Conservation (phyloP, 768 basidiomycete genomes). For the Termitomyces sp. region DNA sequence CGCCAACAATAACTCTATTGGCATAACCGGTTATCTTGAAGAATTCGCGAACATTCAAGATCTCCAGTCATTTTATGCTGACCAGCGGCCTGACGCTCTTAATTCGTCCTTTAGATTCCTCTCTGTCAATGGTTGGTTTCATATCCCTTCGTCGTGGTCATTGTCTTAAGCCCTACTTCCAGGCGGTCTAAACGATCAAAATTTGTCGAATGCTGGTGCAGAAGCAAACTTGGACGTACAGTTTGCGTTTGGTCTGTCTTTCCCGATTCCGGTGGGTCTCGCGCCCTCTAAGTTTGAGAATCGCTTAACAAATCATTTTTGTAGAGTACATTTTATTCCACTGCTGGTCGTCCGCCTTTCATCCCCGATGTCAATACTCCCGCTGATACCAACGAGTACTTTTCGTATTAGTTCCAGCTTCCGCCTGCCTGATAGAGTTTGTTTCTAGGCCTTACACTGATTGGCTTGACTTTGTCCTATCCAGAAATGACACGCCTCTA, state of each 20-base stretch:
- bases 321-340: constrained; percentile 55
- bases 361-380: constrained; percentile 40
- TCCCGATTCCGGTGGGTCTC: constrained; percentile 44
- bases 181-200: constrained; percentile 66
- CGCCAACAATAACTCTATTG: constrained; percentile 43
- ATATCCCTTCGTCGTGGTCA: not conserved
- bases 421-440: not conserved
- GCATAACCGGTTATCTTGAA: constrained; percentile 51
- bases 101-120: constrained; percentile 49
- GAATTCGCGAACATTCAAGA: constrained; percentile 54
- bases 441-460: constrained; percentile 26
- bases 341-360: constrained; percentile 59
- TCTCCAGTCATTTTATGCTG: constrained; percentile 45
- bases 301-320: not conserved
- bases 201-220: constrained; percentile 41
- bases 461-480: constrained; percentile 63
- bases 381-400: constrained; percentile 35
- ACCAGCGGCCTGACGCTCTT: constrained; percentile 45
- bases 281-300: not conserved
- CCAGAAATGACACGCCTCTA: constrained; percentile 44
- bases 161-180: constrained; percentile 9
- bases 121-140: constrained; percentile 49
- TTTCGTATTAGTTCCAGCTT: not conserved
- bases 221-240: constrained; percentile 72
- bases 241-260: constrained; percentile 61